Evolutionary conservation across 148 eudicot species (phyloP).

Genomic region (Tetragonia tetragonoides): DNA sequence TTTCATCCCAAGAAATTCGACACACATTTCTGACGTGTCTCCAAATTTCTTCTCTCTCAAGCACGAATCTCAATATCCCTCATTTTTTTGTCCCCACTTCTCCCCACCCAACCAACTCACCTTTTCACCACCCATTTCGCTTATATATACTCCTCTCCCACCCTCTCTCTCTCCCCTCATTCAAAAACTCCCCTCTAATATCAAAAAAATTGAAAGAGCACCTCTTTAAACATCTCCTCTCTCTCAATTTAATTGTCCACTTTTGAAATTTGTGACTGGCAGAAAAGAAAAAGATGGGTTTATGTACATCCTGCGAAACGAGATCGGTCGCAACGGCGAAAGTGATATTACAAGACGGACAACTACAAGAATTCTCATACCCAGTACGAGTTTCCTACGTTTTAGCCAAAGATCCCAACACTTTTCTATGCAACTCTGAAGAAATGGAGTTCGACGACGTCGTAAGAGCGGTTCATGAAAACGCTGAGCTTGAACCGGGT

Average conservation of each 20-base stretch:
- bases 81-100: background rate
- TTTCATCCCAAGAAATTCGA: background rate
- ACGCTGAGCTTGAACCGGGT: conserved; percentile 68
- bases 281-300: conserved; percentile 23
- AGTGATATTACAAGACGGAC: conserved; percentile 25
- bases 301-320: conserved; percentile 30
- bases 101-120: background rate
- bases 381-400: conserved; percentile 31
- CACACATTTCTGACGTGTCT: conserved; percentile 13
- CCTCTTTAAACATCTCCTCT: no score
- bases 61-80: background rate
- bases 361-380: conserved; percentile 26
- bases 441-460: conserved; percentile 83
- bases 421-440: conserved; percentile 63
- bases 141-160: conserved; percentile 14
- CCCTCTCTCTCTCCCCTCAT: background rate
- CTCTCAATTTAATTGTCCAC: no score
- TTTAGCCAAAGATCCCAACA: conserved; percentile 15
- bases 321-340: conserved; percentile 26
- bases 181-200: no score
- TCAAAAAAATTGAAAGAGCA: no score
- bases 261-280: no score
- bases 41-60: background rate
- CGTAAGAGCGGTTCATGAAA: conserved; percentile 39
- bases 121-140: conserved; percentile 4